Conservation (phyloP, 192 early-diverging fungal species). For the Dispira simplex region DNA sequence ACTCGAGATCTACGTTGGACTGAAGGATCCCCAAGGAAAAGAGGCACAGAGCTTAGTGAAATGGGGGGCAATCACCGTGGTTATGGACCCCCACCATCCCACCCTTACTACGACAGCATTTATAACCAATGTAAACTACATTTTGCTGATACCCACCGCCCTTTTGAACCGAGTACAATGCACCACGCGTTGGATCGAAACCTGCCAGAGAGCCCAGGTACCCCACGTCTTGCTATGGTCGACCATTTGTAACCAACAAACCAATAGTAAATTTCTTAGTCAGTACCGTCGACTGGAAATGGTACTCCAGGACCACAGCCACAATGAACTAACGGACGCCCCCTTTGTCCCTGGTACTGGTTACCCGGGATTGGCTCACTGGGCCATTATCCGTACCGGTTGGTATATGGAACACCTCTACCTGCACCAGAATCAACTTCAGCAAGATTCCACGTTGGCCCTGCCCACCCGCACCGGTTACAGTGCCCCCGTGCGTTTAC, state of each 20-base stretch:
- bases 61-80: background rate
- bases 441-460: background rate
- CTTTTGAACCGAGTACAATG: background rate
- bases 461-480: conserved; percentile 7
- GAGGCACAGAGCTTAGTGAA: too few species aligned
- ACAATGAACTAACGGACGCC: background rate
- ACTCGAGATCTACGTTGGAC: too few species aligned
- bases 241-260: conserved; percentile 10
- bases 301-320: background rate
- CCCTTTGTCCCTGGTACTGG: background rate
- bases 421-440: background rate
- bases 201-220: background rate
- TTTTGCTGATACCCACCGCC: background rate
- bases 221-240: conserved; percentile 10
- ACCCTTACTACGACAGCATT: background rate
- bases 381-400: conserved; percentile 9
- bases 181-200: background rate
- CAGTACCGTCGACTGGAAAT: conserved; percentile 6
- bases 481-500: conserved; percentile 5
- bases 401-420: conserved; percentile 11
- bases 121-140: background rate
- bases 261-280: background rate
- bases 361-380: background rate
- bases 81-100: background rate
- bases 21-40: too few species aligned